phyloP scores from a whole-genome alignment of 352 stramenopile genomes.

The Elongisporangium prolatum region DNA sequence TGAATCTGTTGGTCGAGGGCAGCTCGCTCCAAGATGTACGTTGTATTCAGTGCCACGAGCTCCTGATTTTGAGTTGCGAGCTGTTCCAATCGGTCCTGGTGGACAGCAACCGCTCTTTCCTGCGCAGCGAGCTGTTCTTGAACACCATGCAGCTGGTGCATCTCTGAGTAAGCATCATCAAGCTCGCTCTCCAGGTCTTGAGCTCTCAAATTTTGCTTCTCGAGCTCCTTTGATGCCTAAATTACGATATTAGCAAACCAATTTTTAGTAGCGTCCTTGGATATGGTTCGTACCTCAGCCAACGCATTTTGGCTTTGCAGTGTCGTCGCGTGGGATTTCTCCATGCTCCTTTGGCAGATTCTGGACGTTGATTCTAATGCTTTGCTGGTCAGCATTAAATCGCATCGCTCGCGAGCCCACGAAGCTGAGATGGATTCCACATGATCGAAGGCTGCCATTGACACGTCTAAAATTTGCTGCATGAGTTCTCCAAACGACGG shows the following conservation, averaged over 20 bases:
- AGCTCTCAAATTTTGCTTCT: not conserved
- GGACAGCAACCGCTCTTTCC: not conserved
- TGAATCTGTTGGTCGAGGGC: constrained; percentile 8
- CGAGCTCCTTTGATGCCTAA: not conserved
- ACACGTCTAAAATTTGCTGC: constrained; percentile 8
- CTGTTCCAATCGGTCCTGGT: not conserved
- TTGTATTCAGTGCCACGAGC: constrained; percentile 22
- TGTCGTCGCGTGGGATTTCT: constrained; percentile 24
- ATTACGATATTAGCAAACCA: no score
- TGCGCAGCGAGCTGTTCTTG: not conserved
- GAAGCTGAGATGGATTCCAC: constrained; percentile 17
- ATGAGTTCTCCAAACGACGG: constrained; percentile 12
- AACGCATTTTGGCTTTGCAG: constrained; percentile 16
- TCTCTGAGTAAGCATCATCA: not conserved
- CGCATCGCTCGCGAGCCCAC: constrained; percentile 30
- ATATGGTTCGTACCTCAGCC: constrained; percentile 18
- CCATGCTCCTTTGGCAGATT: constrained; percentile 32
- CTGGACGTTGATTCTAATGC: constrained; percentile 24
- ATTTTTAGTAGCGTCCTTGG: no score
- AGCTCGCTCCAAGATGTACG: constrained; percentile 13
- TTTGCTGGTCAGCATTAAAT: constrained; percentile 22
- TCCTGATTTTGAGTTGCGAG: constrained; percentile 31
- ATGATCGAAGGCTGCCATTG: constrained; percentile 8
- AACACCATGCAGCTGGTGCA: not conserved
- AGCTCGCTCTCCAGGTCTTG: not conserved